Base-by-base conservation (phyloP, 345 rosid genomes). In the Hibiscus mutabilis region DNA sequence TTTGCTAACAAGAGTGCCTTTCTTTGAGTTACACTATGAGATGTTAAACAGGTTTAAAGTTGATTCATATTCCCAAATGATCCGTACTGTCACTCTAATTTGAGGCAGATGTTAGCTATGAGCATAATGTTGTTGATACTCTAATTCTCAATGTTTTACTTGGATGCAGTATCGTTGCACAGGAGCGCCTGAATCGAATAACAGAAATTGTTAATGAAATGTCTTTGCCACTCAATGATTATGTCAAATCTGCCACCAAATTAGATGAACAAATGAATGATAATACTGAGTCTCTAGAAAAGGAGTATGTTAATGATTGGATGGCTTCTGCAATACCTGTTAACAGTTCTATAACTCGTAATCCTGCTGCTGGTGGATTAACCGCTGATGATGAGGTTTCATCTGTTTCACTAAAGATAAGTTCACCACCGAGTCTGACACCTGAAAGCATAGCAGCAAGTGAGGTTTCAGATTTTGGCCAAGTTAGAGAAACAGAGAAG, bases 1-100 rank as follows among this genome's bases (percentile, higher is more conserved):
- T 80, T 51, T 95, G 83, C 83, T 95, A 59, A 90, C 99, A 22
- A 86, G 91, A 84, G 90, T 86, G 75, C 99, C 97, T 40, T 95
- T 92, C 86, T 95, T 95, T 80, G 97, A 92, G 84, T 78, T 95
- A 68, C 99, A 95, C 87, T 92, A 83, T 73, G 97, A 90, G 87
- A 86, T 92, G 96, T 77, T 95, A 75, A 92, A 92, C 91, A 90
- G 99, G 99, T 94, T 42, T 25, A 77, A 55, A 44, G 4, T 73
- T 67, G 24, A 69, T 73, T 74, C 70, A 37, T 71, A 65, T 83
- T 72, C 11, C 65, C 24, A 15, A 44, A 5, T 52, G 49, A 49
- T 66, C 74, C 73, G 46, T 66, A 47, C 40, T 68, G 63, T 64
- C 64, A 66, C 61, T 73, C 69, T 71, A 69, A 60, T 37, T 15